Conservation (phyloP, 148 eudicot genomes). For the Oxyria digyna region DNA sequence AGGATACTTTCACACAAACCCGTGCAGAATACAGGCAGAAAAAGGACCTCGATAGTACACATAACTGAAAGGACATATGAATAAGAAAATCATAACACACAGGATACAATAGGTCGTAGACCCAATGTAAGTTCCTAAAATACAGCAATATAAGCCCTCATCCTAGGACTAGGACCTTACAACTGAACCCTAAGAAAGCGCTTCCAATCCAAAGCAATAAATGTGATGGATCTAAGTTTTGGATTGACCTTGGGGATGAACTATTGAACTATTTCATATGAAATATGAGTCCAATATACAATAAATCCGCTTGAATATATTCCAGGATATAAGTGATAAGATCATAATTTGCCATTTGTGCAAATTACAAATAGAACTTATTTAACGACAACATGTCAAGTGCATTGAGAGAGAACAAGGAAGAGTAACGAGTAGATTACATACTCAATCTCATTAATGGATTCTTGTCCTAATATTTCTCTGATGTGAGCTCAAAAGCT, state of each 20-base stretch:
- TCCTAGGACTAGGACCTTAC: no score
- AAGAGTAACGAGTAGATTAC: no score
- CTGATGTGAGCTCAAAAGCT: neutral
- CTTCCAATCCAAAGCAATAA: neutral
- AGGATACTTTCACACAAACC: no score
- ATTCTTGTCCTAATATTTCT: neutral
- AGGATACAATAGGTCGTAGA: no score
- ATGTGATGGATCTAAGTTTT: neutral
- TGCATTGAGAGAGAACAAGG: neutral
- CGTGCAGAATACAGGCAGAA: no score
- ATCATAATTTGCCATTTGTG: neutral
- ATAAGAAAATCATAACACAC: no score
- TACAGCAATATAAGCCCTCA: no score
- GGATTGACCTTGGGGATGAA: neutral
- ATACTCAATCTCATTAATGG: neutral
- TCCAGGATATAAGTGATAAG: neutral
- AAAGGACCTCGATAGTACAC: no score
- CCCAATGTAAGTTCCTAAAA: no score
- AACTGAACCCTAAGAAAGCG: no score
- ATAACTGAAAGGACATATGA: no score
- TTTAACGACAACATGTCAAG: constrained; percentile 15
- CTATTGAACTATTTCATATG: neutral
- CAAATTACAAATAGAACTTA: constrained; percentile 18
- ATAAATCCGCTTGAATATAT: neutral
- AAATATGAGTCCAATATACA: neutral